Conservation (phyloP, 352 stramenopile genomes). For the Plasmopara muralis region DNA sequence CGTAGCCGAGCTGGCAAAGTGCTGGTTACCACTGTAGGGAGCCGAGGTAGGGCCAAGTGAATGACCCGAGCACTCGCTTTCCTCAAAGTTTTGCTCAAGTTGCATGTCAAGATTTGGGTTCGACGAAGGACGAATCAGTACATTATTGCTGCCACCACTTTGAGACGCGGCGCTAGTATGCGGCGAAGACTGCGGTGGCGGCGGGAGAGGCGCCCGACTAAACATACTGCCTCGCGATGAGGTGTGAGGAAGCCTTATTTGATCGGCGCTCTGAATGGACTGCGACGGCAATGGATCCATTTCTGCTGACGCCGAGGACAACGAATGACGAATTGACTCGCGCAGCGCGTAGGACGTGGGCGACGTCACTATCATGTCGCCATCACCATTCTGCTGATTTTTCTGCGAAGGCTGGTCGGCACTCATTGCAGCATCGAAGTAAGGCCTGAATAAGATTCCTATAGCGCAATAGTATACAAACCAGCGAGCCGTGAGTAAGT, state of each 20-base stretch:
- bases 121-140: constrained; percentile 51
- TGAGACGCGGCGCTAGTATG: constrained; percentile 19
- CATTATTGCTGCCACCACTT: constrained; percentile 9
- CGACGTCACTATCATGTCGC: constrained; percentile 79
- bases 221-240: constrained; percentile 54
- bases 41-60: constrained; percentile 55
- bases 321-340: constrained; percentile 74
- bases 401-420: constrained; percentile 27
- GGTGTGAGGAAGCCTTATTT: constrained; percentile 19
- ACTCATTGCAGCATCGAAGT: constrained; percentile 38
- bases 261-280: constrained; percentile 18
- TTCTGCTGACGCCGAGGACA: constrained; percentile 45
- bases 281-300: constrained; percentile 25
- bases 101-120: constrained; percentile 57
- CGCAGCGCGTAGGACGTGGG: constrained; percentile 70
- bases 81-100: constrained; percentile 26
- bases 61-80: constrained; percentile 47
- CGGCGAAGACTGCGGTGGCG: constrained; percentile 46
- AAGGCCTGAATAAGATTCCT: constrained; percentile 11
- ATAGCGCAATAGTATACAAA: constrained; percentile 22
- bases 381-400: constrained; percentile 33
- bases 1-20: constrained; percentile 23
- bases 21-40: constrained; percentile 20
- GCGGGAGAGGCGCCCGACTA: constrained; percentile 49
- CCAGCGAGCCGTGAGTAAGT: constrained; percentile 6